phyloP scores from a whole-genome alignment of 345 rosid species.

The Gossypium thurberi region DNA sequence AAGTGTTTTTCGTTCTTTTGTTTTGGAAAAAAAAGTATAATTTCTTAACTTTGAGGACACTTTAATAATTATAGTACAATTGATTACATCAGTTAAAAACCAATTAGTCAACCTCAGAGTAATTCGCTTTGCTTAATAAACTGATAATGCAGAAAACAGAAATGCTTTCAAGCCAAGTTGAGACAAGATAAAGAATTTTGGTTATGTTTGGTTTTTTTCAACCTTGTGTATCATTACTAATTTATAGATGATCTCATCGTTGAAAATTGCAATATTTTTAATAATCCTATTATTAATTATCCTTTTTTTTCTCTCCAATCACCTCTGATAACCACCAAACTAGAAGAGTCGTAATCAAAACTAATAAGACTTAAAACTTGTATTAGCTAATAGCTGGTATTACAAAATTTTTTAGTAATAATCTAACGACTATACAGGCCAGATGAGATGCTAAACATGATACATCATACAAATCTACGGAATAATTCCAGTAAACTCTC shows the following conservation, averaged over 20 bases:
- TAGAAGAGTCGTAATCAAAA: not conserved
- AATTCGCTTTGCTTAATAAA: slow-evolving; percentile 17
- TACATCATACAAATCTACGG: not conserved
- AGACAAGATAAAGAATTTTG: not conserved
- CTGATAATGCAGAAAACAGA: not conserved
- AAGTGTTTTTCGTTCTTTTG: too few relatives aligned
- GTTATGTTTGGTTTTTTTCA: not conserved
- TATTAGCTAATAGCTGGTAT: not conserved
- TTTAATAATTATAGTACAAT: not conserved
- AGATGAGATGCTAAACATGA: not conserved
- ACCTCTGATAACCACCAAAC: not conserved
- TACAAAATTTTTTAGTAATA: not conserved
- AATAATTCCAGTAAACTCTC: not conserved
- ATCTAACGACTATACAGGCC: not conserved
- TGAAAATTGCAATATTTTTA: not conserved
- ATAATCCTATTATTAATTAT: not conserved
- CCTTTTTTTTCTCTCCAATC: not conserved
- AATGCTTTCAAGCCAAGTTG: slow-evolving; percentile 27
- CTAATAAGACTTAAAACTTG: not conserved
- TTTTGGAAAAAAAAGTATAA: too few relatives aligned
- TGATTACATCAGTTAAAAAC: not conserved
- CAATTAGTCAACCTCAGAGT: not conserved
- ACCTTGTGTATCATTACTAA: not conserved
- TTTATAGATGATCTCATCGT: not conserved
- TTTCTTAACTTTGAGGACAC: not conserved